A percentile compares a stretch with the other conserved stretches of the same genome.
These are phyloP conservation scores for Dendrothele bispora DNA, from an alignment of 768 basidiomycete genomes.

Conservation along the genomic window DNA sequence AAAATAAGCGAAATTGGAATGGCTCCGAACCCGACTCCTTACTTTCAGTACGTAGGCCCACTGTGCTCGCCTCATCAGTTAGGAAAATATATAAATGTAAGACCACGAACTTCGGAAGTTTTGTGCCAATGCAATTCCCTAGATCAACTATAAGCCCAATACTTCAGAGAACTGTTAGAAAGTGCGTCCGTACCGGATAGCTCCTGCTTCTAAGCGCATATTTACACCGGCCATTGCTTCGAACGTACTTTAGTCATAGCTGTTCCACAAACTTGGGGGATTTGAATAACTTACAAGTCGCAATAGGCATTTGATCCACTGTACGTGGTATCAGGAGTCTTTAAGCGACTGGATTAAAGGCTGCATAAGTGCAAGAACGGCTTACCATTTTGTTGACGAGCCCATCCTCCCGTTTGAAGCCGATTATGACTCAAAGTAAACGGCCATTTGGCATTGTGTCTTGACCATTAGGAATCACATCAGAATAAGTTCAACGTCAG, in stretches of 20 bases:
- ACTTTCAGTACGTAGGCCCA: slow-evolving; percentile 24
- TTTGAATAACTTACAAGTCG: slow-evolving; percentile 28
- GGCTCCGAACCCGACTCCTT: not conserved
- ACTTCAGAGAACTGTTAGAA: slow-evolving; percentile 2
- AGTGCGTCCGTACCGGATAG: slow-evolving; percentile 30
- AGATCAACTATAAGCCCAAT: not conserved
- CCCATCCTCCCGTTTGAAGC: slow-evolving; percentile 61
- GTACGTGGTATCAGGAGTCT: not conserved
- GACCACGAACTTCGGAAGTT: slow-evolving; percentile 25
- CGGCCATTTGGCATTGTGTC: slow-evolving; percentile 61
- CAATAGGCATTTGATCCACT: slow-evolving; percentile 41
- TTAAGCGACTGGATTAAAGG: not conserved
- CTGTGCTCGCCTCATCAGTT: not conserved
- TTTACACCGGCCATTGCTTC: slow-evolving; percentile 30
- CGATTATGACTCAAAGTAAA: slow-evolving; percentile 63
- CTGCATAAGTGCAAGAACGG: slow-evolving; percentile 17
- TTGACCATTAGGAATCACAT: not conserved
- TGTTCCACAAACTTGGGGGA: not conserved
- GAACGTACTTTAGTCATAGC: not conserved
- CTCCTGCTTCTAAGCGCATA: slow-evolving; percentile 40
- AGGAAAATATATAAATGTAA: too few relatives aligned
- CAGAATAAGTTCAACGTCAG: not conserved
- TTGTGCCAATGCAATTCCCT: slow-evolving; percentile 39
- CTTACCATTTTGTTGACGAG: slow-evolving; percentile 58
- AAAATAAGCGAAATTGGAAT: not conserved